These are phyloP conservation scores for Microstegium vimineum DNA, from an alignment of 176 grass and related monocot species.

Conservation along the genomic window DNA sequence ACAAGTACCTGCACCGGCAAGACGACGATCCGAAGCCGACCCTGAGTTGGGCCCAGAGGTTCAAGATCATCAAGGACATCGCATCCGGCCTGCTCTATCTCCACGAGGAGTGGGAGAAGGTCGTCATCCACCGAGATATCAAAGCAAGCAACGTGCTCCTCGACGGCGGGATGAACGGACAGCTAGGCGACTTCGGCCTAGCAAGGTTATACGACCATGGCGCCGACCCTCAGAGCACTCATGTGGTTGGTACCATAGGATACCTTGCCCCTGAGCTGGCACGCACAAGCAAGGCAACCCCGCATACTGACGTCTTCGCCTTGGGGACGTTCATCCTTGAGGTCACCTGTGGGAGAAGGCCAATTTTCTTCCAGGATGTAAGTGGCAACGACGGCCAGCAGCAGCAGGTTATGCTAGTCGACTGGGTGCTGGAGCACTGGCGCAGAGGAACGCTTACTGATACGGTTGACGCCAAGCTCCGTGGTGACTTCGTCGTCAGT, in stretches of 20 bases:
- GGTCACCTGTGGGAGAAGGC: background rate
- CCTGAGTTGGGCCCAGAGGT: background rate
- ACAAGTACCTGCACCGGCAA: background rate
- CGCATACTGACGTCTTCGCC: background rate
- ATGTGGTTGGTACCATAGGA: background rate
- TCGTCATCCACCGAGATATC: slow-evolving; percentile 2
- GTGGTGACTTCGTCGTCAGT: background rate
- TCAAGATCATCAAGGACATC: background rate
- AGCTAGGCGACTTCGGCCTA: background rate
- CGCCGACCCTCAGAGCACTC: background rate
- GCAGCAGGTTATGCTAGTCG: background rate
- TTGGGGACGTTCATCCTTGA: background rate
- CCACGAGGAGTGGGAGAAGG: slow-evolving; percentile 13
- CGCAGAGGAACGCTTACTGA: background rate
- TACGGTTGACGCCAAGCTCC: background rate
- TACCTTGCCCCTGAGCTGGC: slow-evolving; percentile 7
- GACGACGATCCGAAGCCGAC: background rate
- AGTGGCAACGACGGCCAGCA: background rate
- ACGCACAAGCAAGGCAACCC: background rate
- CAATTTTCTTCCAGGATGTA: background rate
- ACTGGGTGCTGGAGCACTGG: slow-evolving; percentile 16
- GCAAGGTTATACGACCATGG: slow-evolving; percentile 3
- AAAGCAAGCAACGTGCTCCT: slow-evolving; percentile 10
- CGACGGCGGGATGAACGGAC: background rate
- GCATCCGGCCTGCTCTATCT: background rate